A percentile compares a stretch with the other conserved stretches of the same genome.
phyloP scores from a whole-genome alignment of 2,329 filamentous ascomycete genomes.

The Botrytis deweyae region DNA sequence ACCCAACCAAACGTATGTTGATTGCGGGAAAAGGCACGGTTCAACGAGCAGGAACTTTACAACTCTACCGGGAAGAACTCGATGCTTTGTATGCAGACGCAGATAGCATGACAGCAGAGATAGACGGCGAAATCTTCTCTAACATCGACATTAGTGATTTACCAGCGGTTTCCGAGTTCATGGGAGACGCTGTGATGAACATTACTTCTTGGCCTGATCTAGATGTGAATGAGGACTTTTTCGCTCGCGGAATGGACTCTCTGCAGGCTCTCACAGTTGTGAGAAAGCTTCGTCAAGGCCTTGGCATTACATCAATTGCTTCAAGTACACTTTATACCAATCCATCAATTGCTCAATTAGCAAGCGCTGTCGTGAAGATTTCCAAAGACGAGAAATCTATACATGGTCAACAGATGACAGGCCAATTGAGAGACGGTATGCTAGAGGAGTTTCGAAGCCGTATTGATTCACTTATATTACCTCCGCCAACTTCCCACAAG shows the following conservation, averaged over 20 bases:
- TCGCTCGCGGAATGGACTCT: neutral
- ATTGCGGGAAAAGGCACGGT: slow-evolving; percentile 42
- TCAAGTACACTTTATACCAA: neutral
- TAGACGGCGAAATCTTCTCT: neutral
- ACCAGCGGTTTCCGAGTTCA: neutral
- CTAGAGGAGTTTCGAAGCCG: neutral
- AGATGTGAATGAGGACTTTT: neutral
- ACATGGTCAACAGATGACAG: neutral
- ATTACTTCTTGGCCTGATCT: neutral
- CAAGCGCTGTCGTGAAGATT: neutral
- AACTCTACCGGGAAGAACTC: slow-evolving; percentile 22
- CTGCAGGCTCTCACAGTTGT: neutral
- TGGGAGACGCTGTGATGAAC: too few species aligned
- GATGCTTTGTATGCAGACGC: neutral
- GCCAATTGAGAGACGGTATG: neutral
- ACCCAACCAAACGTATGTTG: slow-evolving; percentile 38
- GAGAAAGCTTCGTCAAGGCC: neutral
- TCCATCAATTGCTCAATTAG: neutral
- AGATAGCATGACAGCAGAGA: neutral
- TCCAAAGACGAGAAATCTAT: neutral
- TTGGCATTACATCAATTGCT: neutral
- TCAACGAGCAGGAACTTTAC: slow-evolving; percentile 36
- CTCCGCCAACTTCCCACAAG: neutral
- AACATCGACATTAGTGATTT: neutral
- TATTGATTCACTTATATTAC: neutral